Evolutionary conservation across 805 yeast species (phyloP), one percentile per base, ranked within the genome.

Genomic region (Scheffersomyces amazonensis): DNA sequence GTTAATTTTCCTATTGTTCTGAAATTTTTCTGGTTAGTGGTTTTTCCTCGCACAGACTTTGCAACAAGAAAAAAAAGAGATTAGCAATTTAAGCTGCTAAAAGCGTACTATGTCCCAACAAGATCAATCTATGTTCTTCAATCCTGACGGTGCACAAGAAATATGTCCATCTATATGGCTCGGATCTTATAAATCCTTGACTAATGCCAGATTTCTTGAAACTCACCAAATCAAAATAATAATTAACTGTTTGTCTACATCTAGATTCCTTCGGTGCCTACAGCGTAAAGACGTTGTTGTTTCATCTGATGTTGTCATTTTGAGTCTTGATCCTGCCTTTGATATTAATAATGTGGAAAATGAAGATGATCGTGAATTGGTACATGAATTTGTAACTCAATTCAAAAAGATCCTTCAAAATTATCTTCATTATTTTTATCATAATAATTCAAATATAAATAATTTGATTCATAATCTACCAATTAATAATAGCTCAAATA

Each of bases 391-490:
- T 43, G 48, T 47, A 31, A 22, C 25, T 15, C 52, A 56, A 30
- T 68, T 54, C 44, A 66, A 63, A 41, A 53, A 56, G 33, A 54
- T 65, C 12, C 48, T 68, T 34, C 69, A 63, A 36, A 66, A 68
- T 46, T 68, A 63, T 47, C 47, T 68, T 42, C 56, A 52, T 35
- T 60, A 53, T 37, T 68, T 68, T 41, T 62, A 64, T 45, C 48
- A 43, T 34, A 56, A 54, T 38, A 66, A 66, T 45, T 58, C 59
- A n/a, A 48, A 55, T 16, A 54, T 53, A 27, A 42, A 47, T 12
- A 44, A 52, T 28, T 41, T 62, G 41, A 54, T 65, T 42, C 58
- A 68, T 43, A 50, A 58, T 11, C 39, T 57, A 36, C 64, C 65
- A 9, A 52, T 56, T 39, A 49, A 49, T 34, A 42, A 50, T 28